phyloP scores from a whole-genome alignment of 2,329 filamentous ascomycete genomes.

The Didymella pomorum region DNA sequence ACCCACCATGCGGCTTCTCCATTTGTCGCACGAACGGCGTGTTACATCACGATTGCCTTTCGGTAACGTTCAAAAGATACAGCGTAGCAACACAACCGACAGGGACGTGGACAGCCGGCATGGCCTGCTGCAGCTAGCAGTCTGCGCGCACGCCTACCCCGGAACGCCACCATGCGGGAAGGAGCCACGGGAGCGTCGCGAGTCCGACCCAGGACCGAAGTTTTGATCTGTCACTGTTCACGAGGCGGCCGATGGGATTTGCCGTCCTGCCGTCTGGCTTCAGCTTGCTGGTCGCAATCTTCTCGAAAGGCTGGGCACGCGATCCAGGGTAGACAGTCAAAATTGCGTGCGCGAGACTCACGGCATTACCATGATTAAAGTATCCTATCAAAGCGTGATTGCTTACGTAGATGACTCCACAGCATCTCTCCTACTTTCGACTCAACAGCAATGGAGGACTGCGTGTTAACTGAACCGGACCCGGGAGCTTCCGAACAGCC shows the following conservation, averaged over 20 bases:
- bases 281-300: neutral
- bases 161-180: constrained; percentile 16
- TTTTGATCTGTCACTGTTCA: constrained; percentile 3
- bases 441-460: no score
- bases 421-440: no score
- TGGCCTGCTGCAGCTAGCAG: neutral
- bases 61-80: neutral
- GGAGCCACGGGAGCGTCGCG: constrained; percentile 8
- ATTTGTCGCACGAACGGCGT: neutral
- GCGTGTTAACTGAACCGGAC: no score
- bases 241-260: neutral
- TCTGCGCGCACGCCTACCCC: neutral
- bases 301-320: neutral
- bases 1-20: neutral
- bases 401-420: neutral
- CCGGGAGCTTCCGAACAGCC: no score
- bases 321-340: neutral
- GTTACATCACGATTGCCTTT: neutral
- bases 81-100: neutral
- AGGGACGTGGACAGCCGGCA: neutral
- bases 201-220: constrained; percentile 8
- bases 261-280: neutral
- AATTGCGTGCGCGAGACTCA: neutral
- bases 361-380: neutral
- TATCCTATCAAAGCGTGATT: neutral